These are phyloP conservation scores for Pezicula carpinea DNA, from an alignment of 2,329 filamentous ascomycete genomes.

Conservation along the genomic window DNA sequence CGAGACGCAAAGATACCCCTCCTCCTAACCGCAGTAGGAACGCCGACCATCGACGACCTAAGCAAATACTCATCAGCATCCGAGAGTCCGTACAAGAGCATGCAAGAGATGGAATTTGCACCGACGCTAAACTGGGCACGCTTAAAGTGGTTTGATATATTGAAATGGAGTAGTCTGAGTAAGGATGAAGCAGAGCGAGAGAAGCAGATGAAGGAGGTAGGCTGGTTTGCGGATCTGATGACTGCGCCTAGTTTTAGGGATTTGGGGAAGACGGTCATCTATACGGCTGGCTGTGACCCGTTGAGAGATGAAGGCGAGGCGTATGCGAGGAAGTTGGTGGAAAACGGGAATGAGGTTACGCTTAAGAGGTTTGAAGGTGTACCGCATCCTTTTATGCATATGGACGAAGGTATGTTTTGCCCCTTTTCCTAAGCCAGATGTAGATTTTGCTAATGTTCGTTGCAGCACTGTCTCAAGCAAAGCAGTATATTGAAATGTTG, in stretches of 20 bases:
- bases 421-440: background rate
- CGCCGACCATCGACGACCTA: conserved; percentile 53
- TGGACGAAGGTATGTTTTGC: conserved; percentile 26
- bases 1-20: conserved; percentile 35
- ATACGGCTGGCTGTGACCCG: conserved; percentile 40
- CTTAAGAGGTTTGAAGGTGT: conserved; percentile 41
- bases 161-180: conserved; percentile 28
- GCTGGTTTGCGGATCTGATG: conserved; percentile 29
- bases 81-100: conserved; percentile 36
- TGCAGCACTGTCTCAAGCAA: conserved; percentile 24
- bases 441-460: background rate
- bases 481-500: conserved; percentile 26
- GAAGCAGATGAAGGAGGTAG: conserved; percentile 16
- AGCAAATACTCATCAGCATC: conserved; percentile 30
- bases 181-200: conserved; percentile 11
- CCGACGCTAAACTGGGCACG: conserved; percentile 40
- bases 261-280: conserved; percentile 36
- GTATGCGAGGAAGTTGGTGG: conserved; percentile 37
- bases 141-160: conserved; percentile 35
- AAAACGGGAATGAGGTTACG: conserved; percentile 40
- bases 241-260: conserved; percentile 29
- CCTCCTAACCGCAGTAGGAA: conserved; percentile 35
- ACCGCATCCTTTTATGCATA: conserved; percentile 47
- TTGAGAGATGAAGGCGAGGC: conserved; percentile 45
- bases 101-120: conserved; percentile 37